Evolutionary conservation across 2,329 filamentous ascomycete species (phyloP).

Genomic region (Ceratocystis variospora): DNA sequence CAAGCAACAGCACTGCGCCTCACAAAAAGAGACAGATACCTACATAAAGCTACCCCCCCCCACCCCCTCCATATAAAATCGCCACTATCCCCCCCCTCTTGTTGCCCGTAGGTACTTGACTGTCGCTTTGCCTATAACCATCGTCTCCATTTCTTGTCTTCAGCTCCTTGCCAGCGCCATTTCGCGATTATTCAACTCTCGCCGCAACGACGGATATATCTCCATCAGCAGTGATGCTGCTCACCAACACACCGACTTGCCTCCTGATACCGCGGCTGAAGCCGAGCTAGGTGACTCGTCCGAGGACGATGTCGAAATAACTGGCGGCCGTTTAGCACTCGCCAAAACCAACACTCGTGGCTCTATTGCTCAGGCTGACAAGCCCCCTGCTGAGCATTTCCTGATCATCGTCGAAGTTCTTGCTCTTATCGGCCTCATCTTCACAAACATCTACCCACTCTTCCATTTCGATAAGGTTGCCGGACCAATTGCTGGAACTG

Average conservation of each 20-base stretch:
- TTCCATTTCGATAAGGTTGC: constrained; percentile 39
- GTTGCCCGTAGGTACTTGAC: constrained; percentile 54
- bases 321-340: constrained; percentile 43
- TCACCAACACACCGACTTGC: constrained; percentile 39
- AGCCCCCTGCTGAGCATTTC: constrained; percentile 57
- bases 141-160: constrained; percentile 56
- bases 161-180: constrained; percentile 39
- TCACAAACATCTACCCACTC: constrained; percentile 52
- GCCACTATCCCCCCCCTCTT: background rate
- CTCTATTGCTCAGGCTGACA: constrained; percentile 58
- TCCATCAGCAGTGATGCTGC: constrained; percentile 21
- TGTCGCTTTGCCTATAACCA: constrained; percentile 61
- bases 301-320: constrained; percentile 41
- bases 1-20: background rate
- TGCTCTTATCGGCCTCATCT: constrained; percentile 57
- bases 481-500: constrained; percentile 35
- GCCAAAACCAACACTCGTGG: constrained; percentile 48
- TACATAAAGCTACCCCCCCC: background rate
- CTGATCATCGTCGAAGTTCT: constrained; percentile 62
- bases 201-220: constrained; percentile 10
- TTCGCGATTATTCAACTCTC: background rate
- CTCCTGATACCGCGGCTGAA: constrained; percentile 31
- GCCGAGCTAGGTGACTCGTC: constrained; percentile 42
- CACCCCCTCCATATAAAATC: background rate
- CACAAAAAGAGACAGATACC: background rate